Conservation (phyloP, 2,329 filamentous ascomycete genomes). For the Herpotrichia juniperi region DNA sequence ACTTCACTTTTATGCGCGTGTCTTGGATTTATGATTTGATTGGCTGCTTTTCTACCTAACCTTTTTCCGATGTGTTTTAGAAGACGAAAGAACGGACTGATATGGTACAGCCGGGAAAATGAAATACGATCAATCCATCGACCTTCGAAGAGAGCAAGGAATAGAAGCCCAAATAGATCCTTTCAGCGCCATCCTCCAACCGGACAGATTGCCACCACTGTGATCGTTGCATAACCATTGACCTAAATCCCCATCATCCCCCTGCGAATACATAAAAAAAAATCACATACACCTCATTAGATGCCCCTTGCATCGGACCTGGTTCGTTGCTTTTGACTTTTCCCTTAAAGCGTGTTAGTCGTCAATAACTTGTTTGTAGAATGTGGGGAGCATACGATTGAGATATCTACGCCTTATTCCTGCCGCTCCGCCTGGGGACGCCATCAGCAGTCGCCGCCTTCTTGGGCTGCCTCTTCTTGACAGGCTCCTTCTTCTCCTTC, state of each 20-base stretch:
- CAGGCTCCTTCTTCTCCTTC: constrained; percentile 48
- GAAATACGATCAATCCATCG: constrained; percentile 2
- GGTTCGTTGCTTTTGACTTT: neutral
- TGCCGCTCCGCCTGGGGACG: constrained; percentile 53
- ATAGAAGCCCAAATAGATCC: constrained; percentile 5
- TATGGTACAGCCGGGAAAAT: constrained; percentile 16
- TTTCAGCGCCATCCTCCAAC: constrained; percentile 6
- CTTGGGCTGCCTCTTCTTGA: constrained; percentile 54
- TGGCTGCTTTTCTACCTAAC: constrained; percentile 7
- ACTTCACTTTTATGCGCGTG: no score
- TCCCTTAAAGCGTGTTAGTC: neutral
- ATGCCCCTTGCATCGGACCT: neutral
- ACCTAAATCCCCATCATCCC: neutral
- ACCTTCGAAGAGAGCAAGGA: constrained; percentile 4
- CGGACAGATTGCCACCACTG: constrained; percentile 5
- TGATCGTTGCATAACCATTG: neutral
- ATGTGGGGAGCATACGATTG: neutral
- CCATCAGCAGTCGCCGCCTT: constrained; percentile 56
- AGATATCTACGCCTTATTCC: constrained; percentile 40
- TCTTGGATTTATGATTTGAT: constrained; percentile 12
- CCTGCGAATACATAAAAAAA: neutral
- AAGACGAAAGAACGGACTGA: constrained; percentile 12
- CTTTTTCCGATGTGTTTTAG: constrained; percentile 8
- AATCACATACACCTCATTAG: neutral
- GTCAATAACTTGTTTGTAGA: neutral